Conservation (phyloP, 2,329 filamentous ascomycete genomes). For the Cytospora schulzeri region DNA sequence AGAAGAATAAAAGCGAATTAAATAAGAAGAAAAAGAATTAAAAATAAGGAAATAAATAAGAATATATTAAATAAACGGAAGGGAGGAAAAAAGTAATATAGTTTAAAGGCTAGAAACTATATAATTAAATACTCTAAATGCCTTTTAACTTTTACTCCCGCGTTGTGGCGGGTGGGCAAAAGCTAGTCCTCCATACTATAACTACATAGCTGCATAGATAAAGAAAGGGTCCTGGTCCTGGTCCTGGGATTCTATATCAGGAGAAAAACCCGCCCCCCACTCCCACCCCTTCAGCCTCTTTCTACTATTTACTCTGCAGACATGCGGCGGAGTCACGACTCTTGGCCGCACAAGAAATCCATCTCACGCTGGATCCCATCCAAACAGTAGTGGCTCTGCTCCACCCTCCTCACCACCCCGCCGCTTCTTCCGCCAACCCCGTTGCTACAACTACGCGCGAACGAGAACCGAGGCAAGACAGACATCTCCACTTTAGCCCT, state of each 20-base stretch:
- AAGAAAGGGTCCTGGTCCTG: background rate
- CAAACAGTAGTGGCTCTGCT: slow-evolving; percentile 41
- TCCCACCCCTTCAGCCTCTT: background rate
- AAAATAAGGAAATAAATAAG: no score
- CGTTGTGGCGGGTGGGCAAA: no score
- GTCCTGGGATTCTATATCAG: slow-evolving; percentile 9
- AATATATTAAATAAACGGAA: no score
- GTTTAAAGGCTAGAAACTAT: no score
- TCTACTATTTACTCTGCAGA: slow-evolving; percentile 34
- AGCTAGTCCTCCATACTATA: no score
- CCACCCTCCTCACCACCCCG: slow-evolving; percentile 36
- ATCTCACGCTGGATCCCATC: slow-evolving; percentile 61
- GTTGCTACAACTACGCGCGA: slow-evolving; percentile 35
- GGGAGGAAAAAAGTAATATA: no score
- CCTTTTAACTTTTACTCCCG: no score
- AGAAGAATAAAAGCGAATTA: no score
- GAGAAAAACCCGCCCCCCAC: background rate
- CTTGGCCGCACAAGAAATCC: slow-evolving; percentile 54
- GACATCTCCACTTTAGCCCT: slow-evolving; percentile 46
- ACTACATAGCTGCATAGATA: background rate
- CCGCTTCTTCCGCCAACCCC: slow-evolving; percentile 32
- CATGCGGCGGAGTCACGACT: slow-evolving; percentile 58
- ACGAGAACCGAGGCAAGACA: slow-evolving; percentile 54
- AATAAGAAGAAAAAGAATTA: no score
- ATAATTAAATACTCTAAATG: no score